Base-by-base conservation (phyloP, 768 basidiomycete genomes). In the Paxillus rubicundulus region DNA sequence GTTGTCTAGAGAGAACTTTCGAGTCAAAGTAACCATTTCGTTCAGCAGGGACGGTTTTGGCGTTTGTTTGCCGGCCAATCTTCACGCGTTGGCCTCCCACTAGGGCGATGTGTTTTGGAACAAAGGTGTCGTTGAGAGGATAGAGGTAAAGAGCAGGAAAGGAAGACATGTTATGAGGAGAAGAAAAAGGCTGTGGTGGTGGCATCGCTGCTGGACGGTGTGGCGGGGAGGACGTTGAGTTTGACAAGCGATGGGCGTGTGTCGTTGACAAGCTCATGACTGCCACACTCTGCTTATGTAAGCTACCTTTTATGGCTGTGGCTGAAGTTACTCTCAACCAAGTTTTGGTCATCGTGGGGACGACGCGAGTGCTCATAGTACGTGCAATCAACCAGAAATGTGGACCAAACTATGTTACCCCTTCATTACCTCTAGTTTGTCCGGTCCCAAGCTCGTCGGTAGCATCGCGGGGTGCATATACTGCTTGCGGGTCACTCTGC, bases 1-100 rank as follows among this genome's bases (percentile, higher is more conserved):
- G 96, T 74, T 91, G 89, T 60, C 96, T 78, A 60, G 89, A 92
- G 55, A 99, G 77, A 8, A 98, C 87, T 68, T 98, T 98, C 20
- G 87, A 89, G 74, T 98, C 96, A 68, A 99, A 98, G 75, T 89
- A 99, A 9, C 94, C 96, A 66, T 99, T 98, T 63, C 89, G 78
- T 66, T 96, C 92, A 10, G 82, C 85, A 16, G 96, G 96, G 28
- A 91, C 84, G 0, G 94, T 97, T 79, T 97, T 97, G 51, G 87
- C 85, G 70, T 94, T 97, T 14, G 94, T 98, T 73, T 98, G 95
- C 51, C 96, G 76, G 16, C 96, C 96, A 67, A 99, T 95, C 82
- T 93, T 88, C 47, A 87, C 83, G 65, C 83, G 87, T 68, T 84
- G 82, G 51, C 76, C 78, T 28, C 64, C 57, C 40, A 71, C 68